phyloP scores from a whole-genome alignment of 2,329 filamentous ascomycete species.

The Ceratocystis cubensis region DNA sequence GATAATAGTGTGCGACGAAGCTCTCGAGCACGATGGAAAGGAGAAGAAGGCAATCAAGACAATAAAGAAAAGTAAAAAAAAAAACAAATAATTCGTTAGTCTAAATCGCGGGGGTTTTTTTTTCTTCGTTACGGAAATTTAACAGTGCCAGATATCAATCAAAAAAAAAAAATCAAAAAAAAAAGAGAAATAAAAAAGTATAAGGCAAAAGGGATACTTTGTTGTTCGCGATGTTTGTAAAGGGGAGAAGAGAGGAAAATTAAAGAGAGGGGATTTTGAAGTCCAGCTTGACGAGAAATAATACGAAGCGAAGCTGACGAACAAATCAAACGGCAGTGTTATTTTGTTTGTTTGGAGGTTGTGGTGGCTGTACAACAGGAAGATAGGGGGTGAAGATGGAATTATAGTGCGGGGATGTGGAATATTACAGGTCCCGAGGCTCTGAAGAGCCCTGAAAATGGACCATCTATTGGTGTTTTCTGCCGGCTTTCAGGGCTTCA shows the following conservation, averaged over 20 bases:
- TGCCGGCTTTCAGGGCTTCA: no score
- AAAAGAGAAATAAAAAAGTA: background rate
- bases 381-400: no score
- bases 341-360: no score
- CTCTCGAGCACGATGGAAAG: background rate
- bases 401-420: no score
- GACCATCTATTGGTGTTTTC: no score
- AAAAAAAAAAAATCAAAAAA: background rate
- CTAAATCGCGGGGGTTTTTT: background rate
- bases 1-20: background rate
- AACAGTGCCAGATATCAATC: background rate
- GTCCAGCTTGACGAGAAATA: no score
- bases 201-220: background rate
- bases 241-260: background rate
- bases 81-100: background rate
- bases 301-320: no score
- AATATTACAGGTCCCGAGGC: no score
- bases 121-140: background rate
- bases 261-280: no score
- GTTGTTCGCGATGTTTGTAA: slow-evolving; percentile 3
- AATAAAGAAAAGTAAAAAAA: background rate
- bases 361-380: no score
- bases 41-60: background rate
- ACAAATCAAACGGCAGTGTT: no score
- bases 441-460: no score